A percentile compares a stretch with the other conserved stretches of the same genome.
Evolutionary conservation across 176 grass and related monocot genomes (phyloP).

Genomic region (Eleusine coracana): DNA sequence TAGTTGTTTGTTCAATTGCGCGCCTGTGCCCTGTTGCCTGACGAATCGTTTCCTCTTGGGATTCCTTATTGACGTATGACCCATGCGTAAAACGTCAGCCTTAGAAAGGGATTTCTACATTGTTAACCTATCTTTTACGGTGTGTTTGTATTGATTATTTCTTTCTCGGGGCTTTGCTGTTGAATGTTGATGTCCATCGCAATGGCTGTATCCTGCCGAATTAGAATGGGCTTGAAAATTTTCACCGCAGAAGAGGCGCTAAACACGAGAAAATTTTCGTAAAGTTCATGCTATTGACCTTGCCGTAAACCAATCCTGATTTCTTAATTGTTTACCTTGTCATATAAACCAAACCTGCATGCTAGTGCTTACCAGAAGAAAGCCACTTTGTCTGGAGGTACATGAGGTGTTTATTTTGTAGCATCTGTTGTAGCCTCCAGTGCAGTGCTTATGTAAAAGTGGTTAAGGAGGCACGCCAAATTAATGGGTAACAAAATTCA

Average conservation of each 20-base stretch:
- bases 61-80: neutral
- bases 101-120: neutral
- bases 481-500: neutral
- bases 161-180: neutral
- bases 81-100: neutral
- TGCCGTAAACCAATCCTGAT: neutral
- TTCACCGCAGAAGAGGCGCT: slow-evolving; percentile 15
- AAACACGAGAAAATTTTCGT: slow-evolving; percentile 5
- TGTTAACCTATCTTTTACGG: neutral
- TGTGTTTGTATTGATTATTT: neutral
- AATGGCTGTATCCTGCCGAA: slow-evolving; percentile 30
- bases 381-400: neutral
- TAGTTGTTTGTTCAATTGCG: neutral
- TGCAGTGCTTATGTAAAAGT: neutral
- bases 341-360: slow-evolving; percentile 13
- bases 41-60: neutral
- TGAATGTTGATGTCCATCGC: neutral
- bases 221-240: slow-evolving; percentile 35
- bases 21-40: neutral
- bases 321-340: neutral
- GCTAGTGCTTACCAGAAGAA: neutral
- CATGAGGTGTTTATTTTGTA: neutral
- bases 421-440: neutral
- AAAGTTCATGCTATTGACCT: neutral
- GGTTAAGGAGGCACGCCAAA: neutral